Percentiles rank a stretch among this genome's conserved stretches.
phyloP scores from a whole-genome alignment of 306 rosid genomes.

The Prinsepia uniflora region DNA sequence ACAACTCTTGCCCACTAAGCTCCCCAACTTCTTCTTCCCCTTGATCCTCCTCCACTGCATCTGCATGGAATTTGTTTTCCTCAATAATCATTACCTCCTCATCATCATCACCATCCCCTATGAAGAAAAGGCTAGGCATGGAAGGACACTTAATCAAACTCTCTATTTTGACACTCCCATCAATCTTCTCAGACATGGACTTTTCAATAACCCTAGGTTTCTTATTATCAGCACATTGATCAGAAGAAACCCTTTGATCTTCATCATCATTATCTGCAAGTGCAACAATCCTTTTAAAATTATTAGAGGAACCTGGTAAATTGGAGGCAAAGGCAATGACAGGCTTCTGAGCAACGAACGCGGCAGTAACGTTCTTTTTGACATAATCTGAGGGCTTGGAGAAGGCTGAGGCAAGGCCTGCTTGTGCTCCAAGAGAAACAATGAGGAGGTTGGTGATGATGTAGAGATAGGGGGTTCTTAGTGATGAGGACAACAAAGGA shows the following conservation, averaged over 20 bases:
- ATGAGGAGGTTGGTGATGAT: constrained; percentile 61
- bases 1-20: constrained; percentile 57
- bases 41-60: constrained; percentile 6
- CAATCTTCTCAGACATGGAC: constrained; percentile 33
- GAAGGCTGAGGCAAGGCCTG: constrained; percentile 58
- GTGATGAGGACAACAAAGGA: constrained; percentile 60
- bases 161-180: constrained; percentile 21
- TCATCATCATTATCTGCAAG: not conserved
- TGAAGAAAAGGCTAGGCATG: constrained; percentile 55
- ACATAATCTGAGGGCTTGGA: constrained; percentile 41
- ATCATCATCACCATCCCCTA: constrained; percentile 44
- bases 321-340: constrained; percentile 14
- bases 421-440: constrained; percentile 65
- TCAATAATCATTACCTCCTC: constrained; percentile 3
- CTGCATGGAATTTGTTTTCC: constrained; percentile 7
- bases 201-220: constrained; percentile 33
- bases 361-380: not conserved
- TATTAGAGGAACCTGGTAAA: constrained; percentile 5
- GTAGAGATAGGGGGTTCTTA: constrained; percentile 54
- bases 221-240: constrained; percentile 3
- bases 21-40: constrained; percentile 31
- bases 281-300: not conserved
- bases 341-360: constrained; percentile 21
- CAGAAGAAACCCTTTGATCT: constrained; percentile 5
- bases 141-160: constrained; percentile 52